Base-by-base conservation (phyloP, 176 grass and related monocot species). In the Tillandsia fasciculata region DNA sequence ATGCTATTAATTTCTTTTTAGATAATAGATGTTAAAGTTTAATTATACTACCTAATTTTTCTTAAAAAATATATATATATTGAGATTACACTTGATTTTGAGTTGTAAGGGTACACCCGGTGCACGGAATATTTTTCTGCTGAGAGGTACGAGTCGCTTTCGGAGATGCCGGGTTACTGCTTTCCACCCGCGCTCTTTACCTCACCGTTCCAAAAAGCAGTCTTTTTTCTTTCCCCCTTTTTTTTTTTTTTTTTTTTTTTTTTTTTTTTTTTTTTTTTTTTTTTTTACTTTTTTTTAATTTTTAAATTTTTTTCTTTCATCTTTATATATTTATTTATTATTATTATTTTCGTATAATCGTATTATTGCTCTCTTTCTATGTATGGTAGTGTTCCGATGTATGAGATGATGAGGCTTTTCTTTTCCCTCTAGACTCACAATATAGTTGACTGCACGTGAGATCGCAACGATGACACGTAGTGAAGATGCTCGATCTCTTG, bases 381-480 rank as follows among this genome's bases (percentile, higher is more conserved):
- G 33, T 42, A 42, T 42, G 33, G 33, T 42, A 24, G 24, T 24
- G 24, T 24, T 1, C 24, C 1, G 4, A 5, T 42, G 33, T 42
- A 7, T 42, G 9, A 26, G 9, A 3, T 11, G 58, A 24, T 11
- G 58, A 24, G 58, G 17, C 58, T 8, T 14, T 17, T 17, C 33
- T 67, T 49, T 67, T 47, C 7, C 12, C 26, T 49, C 7, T 6
- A 6, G 65, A 48, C 0, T n/a, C 27, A 67, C 15, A 47, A 10
- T 12, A 9, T 49, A 3, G 65, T 67, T 67, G 65, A 49, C 13
- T 11, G 65, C 29, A 67, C 65, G 65, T 67, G 65, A 15, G 64
- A 9, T 13, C 64, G 47, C 64, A 11, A 48, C 5, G 26, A 13
- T 48, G 27, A 48, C 65, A 49, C 65, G 65, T 66, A 24, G 27